A percentile compares a stretch with the other conserved stretches of the same genome.
These are phyloP conservation scores for Cladobotryum protrusum DNA, from an alignment of 2,329 filamentous ascomycete genomes.

Conservation along the genomic window DNA sequence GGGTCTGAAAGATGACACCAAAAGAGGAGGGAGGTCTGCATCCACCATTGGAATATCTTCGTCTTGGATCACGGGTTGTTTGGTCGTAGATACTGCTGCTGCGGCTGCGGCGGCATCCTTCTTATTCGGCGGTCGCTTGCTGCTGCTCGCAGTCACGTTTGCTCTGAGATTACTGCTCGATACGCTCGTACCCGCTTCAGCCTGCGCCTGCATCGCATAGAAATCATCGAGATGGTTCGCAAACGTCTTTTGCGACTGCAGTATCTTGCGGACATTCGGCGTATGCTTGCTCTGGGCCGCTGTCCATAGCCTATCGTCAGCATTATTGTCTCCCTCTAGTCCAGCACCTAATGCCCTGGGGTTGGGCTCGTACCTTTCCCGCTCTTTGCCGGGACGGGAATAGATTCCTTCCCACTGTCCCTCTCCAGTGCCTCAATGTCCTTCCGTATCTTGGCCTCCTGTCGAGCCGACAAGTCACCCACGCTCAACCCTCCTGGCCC, in stretches of 20 bases:
- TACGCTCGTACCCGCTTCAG: slow-evolving; percentile 31
- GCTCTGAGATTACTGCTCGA: slow-evolving; percentile 18
- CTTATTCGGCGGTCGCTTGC: slow-evolving; percentile 22
- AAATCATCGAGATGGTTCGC: slow-evolving; percentile 78
- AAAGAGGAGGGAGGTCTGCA: slow-evolving; percentile 20
- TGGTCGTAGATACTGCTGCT: slow-evolving; percentile 15
- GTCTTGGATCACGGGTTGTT: slow-evolving; percentile 12
- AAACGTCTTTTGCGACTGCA: slow-evolving; percentile 77
- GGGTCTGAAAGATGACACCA: slow-evolving; percentile 28
- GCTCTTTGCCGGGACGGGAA: slow-evolving; percentile 57
- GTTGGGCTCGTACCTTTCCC: slow-evolving; percentile 36
- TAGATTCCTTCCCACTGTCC: slow-evolving; percentile 70
- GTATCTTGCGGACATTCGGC: slow-evolving; percentile 65
- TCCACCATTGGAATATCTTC: slow-evolving; percentile 25
- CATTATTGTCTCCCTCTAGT: slow-evolving; percentile 7
- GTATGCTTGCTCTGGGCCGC: slow-evolving; percentile 53
- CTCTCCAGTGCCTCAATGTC: slow-evolving; percentile 77
- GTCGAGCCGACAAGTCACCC: slow-evolving; percentile 69
- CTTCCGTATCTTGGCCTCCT: slow-evolving; percentile 73
- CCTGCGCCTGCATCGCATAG: slow-evolving; percentile 53
- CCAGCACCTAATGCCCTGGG: background rate
- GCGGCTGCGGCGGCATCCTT: slow-evolving; percentile 19
- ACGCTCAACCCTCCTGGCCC: slow-evolving; percentile 42
- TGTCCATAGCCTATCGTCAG: background rate
- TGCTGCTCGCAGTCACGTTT: slow-evolving; percentile 23